Evolutionary conservation across 306 rosid genomes (phyloP).

Genomic region (Sicyos baderoa): DNA sequence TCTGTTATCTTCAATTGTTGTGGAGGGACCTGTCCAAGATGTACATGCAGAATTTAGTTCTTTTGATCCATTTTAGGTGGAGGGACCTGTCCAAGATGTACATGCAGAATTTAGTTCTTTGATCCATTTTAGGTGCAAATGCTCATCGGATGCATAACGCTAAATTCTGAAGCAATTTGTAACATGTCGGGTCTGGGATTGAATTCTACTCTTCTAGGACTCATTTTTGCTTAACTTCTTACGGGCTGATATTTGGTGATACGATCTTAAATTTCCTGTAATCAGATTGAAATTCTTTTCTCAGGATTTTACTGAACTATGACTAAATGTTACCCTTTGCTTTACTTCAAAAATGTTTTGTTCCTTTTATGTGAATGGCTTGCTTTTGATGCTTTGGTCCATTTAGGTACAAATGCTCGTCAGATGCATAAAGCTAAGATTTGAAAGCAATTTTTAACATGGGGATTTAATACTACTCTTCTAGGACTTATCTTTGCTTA

Average conservation of each 20-base stretch:
- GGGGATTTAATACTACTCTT: neutral
- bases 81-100: neutral
- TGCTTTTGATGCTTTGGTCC: neutral
- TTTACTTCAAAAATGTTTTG: neutral
- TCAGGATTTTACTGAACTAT: neutral
- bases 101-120: conserved; percentile 4
- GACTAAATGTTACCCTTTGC: neutral
- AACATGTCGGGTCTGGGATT: neutral
- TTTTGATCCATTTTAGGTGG: neutral
- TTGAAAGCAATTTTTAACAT: conserved; percentile 3
- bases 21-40: neutral
- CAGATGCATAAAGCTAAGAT: neutral
- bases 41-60: too few relatives aligned
- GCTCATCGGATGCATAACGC: neutral
- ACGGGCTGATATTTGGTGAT: neutral
- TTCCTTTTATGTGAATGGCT: neutral
- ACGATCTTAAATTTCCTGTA: neutral
- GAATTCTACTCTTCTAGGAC: conserved; percentile 1
- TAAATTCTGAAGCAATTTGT: conserved; percentile 1
- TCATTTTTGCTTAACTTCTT: neutral
- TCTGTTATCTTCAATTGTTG: neutral
- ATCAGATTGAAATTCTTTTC: conserved; percentile 1
- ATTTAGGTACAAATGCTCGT: conserved; percentile 10
- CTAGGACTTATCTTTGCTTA: neutral
- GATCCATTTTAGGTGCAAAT: conserved; percentile 9